Base-by-base conservation (phyloP, 2,329 filamentous ascomycete species). In the Arthrobotrys megalospora region DNA sequence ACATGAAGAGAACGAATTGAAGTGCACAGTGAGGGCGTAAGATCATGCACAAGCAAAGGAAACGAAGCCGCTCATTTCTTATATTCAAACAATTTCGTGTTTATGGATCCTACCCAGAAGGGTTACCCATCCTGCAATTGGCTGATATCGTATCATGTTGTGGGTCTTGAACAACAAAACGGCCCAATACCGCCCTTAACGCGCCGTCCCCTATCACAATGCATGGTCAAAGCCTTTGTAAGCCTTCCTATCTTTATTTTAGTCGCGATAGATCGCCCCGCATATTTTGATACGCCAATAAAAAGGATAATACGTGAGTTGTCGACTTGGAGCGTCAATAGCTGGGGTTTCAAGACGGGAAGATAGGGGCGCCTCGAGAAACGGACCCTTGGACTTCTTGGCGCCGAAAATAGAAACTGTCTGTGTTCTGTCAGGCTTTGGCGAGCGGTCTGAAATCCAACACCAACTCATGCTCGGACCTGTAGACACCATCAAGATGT, bases 321-420 rank as follows among this genome's bases (percentile, higher is more conserved):
- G 12, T 43, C 19, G 14, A 16, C 43, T 16, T 4, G 19, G 32
- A 47, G 34, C 24, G 24, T 12, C 10, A 19, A 43, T 34, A 8
- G 32, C n/a, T 7, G n/a, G n/a, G 19, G 66, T 52, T 53, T 71
- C 45, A 45, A 2, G 43, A 72, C 21, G 41, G 41, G n/a, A 32
- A 38, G 14, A 36, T 36, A 12, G 58, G 45, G 19, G 64, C 64
- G 63, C 43, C 28, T 66, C 24, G 63, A 66, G 63, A 66, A 66
- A 68, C 50, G 36, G 32, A 19, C 24, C 47, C 45, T 50, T 67
- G 50, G 32, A 14, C 16, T 16, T n/a, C 58, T 66, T 70, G 58
- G 58, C 72, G 5, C 72, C 38, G 14, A 77, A 70, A 77, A 77
- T 77, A 77, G 72, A 28, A 70, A 45, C 28, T 36, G 19, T 14